phyloP scores from a whole-genome alignment of 257 asterid genomes.

The Primulina eburnea region DNA sequence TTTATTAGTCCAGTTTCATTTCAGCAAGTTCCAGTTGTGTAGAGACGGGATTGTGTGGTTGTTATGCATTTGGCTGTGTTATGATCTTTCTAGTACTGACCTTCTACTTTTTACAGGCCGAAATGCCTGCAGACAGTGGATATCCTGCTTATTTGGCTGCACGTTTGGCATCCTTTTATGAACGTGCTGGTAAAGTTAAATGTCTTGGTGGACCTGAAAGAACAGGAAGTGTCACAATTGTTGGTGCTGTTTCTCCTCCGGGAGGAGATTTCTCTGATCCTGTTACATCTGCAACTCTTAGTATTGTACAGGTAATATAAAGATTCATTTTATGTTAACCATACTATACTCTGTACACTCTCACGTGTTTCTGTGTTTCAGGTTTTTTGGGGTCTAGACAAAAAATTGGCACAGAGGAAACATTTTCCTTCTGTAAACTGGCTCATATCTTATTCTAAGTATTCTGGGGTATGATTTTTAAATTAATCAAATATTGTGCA shows the following conservation, averaged over 20 bases:
- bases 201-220: slow-evolving; percentile 99
- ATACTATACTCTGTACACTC: slow-evolving; percentile 20
- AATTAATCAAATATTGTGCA: neutral
- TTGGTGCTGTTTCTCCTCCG: slow-evolving; percentile 99
- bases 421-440: slow-evolving; percentile 99
- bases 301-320: slow-evolving; percentile 83
- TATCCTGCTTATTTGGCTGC: slow-evolving; percentile 95
- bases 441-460: slow-evolving; percentile 98
- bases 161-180: slow-evolving; percentile 97
- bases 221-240: slow-evolving; percentile 97
- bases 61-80: slow-evolving; percentile 16
- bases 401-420: slow-evolving; percentile 95
- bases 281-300: slow-evolving; percentile 97
- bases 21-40: no score
- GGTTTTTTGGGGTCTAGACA: slow-evolving; percentile 99
- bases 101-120: neutral
- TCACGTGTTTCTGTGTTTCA: slow-evolving; percentile 28
- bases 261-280: slow-evolving; percentile 99
- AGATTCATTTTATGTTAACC: slow-evolving; percentile 16
- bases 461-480: slow-evolving; percentile 60
- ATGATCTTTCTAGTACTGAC: slow-evolving; percentile 14
- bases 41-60: slow-evolving; percentile 5
- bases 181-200: slow-evolving; percentile 99
- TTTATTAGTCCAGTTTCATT: neutral
- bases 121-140: neutral